phyloP scores from a whole-genome alignment of 2,329 filamentous ascomycete species.

The Hymenoscyphus albidus region DNA sequence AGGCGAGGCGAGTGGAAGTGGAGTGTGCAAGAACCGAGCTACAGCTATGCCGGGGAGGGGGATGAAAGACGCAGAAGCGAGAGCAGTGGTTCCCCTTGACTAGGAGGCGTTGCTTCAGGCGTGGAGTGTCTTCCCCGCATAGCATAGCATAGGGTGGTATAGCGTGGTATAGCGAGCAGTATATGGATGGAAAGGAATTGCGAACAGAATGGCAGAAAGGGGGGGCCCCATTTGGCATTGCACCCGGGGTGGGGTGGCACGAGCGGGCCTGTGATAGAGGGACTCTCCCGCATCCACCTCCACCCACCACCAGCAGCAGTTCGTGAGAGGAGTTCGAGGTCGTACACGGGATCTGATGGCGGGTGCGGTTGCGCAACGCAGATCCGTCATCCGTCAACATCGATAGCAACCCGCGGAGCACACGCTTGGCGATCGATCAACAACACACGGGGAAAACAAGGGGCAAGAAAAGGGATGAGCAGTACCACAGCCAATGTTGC shows the following conservation, averaged over 20 bases:
- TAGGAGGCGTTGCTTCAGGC: background rate
- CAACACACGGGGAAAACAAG: constrained; percentile 7
- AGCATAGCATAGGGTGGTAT: no score
- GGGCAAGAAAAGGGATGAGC: constrained; percentile 5
- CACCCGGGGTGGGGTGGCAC: background rate
- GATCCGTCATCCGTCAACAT: background rate
- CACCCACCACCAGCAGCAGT: background rate
- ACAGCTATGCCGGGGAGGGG: constrained; percentile 2
- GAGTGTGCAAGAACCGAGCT: background rate
- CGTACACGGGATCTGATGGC: constrained; percentile 12
- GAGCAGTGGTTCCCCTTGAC: background rate
- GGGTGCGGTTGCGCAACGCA: constrained; percentile 6
- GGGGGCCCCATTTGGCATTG: background rate
- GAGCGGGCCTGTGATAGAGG: background rate
- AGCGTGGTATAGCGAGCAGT: background rate
- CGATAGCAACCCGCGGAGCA: background rate
- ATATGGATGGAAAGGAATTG: background rate
- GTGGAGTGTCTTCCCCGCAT: background rate
- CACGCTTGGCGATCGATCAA: constrained; percentile 6
- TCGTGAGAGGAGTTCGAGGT: constrained; percentile 5
- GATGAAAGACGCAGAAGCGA: background rate
- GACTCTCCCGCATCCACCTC: background rate
- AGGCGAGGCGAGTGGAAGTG: background rate
- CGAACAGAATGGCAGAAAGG: background rate
- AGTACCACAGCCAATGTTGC: constrained; percentile 10